These are phyloP conservation scores for Theileria annulata DNA, from an alignment of 169 alveolate species.

Conservation along the genomic window DNA sequence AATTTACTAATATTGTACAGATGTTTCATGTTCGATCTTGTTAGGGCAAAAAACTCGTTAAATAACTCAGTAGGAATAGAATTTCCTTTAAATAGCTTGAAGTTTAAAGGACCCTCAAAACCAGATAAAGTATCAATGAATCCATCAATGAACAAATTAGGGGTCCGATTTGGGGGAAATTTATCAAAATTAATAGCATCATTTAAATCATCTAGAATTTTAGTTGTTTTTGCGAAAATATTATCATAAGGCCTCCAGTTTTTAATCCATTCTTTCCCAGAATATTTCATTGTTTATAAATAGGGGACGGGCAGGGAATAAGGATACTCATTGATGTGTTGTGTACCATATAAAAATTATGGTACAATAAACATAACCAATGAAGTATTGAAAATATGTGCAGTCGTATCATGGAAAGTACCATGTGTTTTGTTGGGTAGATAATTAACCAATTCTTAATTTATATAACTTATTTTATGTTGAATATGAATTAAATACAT, in stretches of 20 bases:
- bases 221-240: slow-evolving; percentile 10
- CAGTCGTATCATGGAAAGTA: neutral
- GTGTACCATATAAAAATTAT: neutral
- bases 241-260: slow-evolving; percentile 28
- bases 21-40: slow-evolving; percentile 62
- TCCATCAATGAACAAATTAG: neutral
- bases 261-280: slow-evolving; percentile 5
- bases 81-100: slow-evolving; percentile 31
- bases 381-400: neutral
- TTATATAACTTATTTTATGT: neutral
- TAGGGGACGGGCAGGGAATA: neutral
- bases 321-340: neutral
- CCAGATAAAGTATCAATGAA: neutral
- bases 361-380: neutral
- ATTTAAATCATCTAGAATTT: neutral
- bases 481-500: neutral
- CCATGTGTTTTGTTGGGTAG: slow-evolving; percentile 3
- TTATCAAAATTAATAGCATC: neutral
- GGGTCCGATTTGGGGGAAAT: neutral
- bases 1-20: slow-evolving; percentile 67
- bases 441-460: neutral
- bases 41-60: slow-evolving; percentile 38
- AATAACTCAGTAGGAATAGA: slow-evolving; percentile 23
- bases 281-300: slow-evolving; percentile 11
- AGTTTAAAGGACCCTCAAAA: neutral